Percentiles rank a stretch among this genome's conserved stretches.
These are phyloP conservation scores for Nannizziopsis arthrosporioides DNA, from an alignment of 2,329 filamentous ascomycete genomes.

Conservation along the genomic window DNA sequence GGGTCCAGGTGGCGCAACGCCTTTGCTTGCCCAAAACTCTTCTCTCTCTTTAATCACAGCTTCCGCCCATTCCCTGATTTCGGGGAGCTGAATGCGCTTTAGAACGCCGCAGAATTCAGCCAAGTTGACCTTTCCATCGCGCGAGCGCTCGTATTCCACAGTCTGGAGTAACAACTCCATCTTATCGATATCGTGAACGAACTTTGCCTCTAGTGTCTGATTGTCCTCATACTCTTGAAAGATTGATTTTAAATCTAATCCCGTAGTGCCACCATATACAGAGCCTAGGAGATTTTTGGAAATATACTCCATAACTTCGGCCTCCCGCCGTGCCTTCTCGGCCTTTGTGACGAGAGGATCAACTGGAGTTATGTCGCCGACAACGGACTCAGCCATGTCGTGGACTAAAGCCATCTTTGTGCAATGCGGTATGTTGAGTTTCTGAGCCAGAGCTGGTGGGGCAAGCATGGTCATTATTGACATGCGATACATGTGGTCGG, in stretches of 20 bases:
- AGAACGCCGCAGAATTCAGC: constrained; percentile 79
- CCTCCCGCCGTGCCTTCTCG: constrained; percentile 82
- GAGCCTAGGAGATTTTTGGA: constrained; percentile 59
- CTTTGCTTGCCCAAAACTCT: constrained; percentile 53
- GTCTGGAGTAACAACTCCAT: constrained; percentile 90
- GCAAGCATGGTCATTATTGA: constrained; percentile 89
- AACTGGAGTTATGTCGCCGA: constrained; percentile 92
- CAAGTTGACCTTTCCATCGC: constrained; percentile 57
- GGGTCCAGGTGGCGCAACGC: constrained; percentile 13
- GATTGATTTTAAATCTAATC: constrained; percentile 59
- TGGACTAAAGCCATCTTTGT: constrained; percentile 93
- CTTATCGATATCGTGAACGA: constrained; percentile 96
- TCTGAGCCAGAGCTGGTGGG: constrained; percentile 57
- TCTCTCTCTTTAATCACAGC: constrained; percentile 66
- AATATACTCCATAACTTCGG: constrained; percentile 85
- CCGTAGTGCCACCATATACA: constrained; percentile 59
- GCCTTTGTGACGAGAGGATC: constrained; percentile 65
- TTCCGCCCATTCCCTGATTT: constrained; percentile 68
- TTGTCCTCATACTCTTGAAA: constrained; percentile 96
- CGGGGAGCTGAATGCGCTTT: constrained; percentile 57
- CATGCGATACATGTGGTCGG: constrained; percentile 99
- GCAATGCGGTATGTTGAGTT: constrained; percentile 68
- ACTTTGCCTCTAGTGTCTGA: constrained; percentile 68
- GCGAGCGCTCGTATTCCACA: constrained; percentile 80
- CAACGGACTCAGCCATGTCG: constrained; percentile 92